Evolutionary conservation across 2,329 filamentous ascomycete genomes (phyloP).

Genomic region (Diaporthe sp.): DNA sequence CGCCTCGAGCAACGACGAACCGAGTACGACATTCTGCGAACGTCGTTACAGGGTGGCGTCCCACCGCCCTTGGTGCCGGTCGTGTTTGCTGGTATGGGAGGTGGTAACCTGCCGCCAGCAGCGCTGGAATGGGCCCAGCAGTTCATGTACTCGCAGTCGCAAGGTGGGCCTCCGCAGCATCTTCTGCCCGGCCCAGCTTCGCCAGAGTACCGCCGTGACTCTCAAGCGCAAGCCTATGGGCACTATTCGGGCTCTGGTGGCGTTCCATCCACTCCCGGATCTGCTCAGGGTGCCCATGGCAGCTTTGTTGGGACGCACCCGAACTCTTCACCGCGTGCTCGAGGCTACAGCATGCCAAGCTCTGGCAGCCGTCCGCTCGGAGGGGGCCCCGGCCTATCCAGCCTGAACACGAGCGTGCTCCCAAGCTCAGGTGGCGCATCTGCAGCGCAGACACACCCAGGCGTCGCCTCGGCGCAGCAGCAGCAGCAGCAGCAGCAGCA

Average conservation of each 20-base stretch:
- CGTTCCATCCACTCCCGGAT: constrained; percentile 59
- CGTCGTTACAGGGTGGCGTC: constrained; percentile 77
- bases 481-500: constrained; percentile 69
- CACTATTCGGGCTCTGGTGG: constrained; percentile 57
- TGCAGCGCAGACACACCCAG: constrained; percentile 64
- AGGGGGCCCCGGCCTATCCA: constrained; percentile 56
- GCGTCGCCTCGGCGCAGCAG: constrained; percentile 66
- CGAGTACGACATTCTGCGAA: constrained; percentile 79
- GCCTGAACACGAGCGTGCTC: constrained; percentile 60
- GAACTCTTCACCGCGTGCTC: constrained; percentile 63
- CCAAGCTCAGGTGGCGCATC: constrained; percentile 53
- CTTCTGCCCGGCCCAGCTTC: constrained; percentile 64
- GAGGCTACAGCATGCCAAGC: constrained; percentile 64
- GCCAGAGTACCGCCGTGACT: constrained; percentile 69
- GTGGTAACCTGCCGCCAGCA: constrained; percentile 70
- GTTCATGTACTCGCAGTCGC: constrained; percentile 66
- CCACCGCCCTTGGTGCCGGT: constrained; percentile 81
- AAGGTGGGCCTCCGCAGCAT: constrained; percentile 64
- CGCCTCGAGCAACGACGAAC: constrained; percentile 80
- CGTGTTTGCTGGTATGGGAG: constrained; percentile 80
- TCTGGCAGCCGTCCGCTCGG: constrained; percentile 53
- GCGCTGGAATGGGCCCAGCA: constrained; percentile 79
- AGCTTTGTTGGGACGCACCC: constrained; percentile 60
- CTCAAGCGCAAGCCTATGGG: constrained; percentile 57
- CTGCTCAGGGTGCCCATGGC: constrained; percentile 54